Evolutionary conservation across 306 rosid species (phyloP).

Genomic region (Hippophae gyantsensis): DNA sequence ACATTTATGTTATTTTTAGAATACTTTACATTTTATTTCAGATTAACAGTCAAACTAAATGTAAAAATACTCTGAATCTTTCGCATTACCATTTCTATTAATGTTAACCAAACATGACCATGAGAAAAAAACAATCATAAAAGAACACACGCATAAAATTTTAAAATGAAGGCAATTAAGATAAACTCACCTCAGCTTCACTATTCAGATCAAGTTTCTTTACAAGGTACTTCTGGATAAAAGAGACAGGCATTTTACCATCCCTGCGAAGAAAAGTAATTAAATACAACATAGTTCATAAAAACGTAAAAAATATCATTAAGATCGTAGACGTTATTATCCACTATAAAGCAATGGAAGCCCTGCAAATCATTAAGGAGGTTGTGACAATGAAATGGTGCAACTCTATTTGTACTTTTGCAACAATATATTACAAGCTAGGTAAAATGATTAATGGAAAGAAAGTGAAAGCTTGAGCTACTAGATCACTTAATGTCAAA

Average conservation of each 20-base stretch:
- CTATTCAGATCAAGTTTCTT: conserved; percentile 76
- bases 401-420: no score
- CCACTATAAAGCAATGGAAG: no score
- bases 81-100: no score
- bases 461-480: no score
- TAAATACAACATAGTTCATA: neutral
- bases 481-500: no score
- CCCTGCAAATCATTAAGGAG: no score
- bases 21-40: no score
- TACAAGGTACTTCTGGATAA: conserved; percentile 76
- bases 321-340: neutral
- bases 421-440: no score
- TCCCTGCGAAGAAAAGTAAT: conserved; percentile 40
- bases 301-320: neutral
- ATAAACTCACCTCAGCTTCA: conserved; percentile 69
- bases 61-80: no score
- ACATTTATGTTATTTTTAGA: no score
- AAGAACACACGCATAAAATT: neutral
- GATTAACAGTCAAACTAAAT: neutral
- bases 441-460: no score
- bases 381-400: no score
- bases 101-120: neutral
- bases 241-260: conserved; percentile 78
- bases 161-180: conserved; percentile 13
- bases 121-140: neutral